Conservation (phyloP, 2,329 filamentous ascomycete species). For the Hawksworthiomyces lignivorus region DNA sequence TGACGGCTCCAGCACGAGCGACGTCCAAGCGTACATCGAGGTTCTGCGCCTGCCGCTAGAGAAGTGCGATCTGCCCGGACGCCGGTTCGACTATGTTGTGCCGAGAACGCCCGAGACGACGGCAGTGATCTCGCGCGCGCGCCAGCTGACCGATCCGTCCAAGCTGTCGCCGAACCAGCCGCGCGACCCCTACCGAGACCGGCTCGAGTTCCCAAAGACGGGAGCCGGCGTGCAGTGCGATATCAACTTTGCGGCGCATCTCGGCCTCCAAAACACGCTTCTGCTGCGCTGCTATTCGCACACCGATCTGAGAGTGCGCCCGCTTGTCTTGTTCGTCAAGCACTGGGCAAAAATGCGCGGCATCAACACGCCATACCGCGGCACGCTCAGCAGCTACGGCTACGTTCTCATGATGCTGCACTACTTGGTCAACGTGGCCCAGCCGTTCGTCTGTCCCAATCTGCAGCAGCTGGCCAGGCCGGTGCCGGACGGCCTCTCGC, state of each 20-base stretch:
- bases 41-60: conserved; percentile 36
- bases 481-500: conserved; percentile 29
- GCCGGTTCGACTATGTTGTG: conserved; percentile 27
- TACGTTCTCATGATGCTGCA: conserved; percentile 91
- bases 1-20: conserved; percentile 23
- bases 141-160: conserved; percentile 40
- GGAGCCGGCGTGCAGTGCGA: conserved; percentile 81
- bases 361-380: conserved; percentile 81
- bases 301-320: conserved; percentile 68
- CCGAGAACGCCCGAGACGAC: conserved; percentile 27
- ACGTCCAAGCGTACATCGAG: conserved; percentile 41
- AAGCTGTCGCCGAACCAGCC: conserved; percentile 42
- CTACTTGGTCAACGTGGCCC: conserved; percentile 74
- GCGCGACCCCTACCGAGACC: conserved; percentile 46
- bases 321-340: conserved; percentile 80
- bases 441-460: conserved; percentile 78
- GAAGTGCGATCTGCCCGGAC: conserved; percentile 10
- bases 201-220: conserved; percentile 68
- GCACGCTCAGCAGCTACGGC: conserved; percentile 81
- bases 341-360: conserved; percentile 80
- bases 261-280: conserved; percentile 76
- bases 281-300: conserved; percentile 77
- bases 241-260: conserved; percentile 81
- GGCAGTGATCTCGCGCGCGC: conserved; percentile 34
- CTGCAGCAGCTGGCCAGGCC: conserved; percentile 54